phyloP scores from a whole-genome alignment of 2,329 filamentous ascomycete species.

The Pseudogymnoascus sp. region DNA sequence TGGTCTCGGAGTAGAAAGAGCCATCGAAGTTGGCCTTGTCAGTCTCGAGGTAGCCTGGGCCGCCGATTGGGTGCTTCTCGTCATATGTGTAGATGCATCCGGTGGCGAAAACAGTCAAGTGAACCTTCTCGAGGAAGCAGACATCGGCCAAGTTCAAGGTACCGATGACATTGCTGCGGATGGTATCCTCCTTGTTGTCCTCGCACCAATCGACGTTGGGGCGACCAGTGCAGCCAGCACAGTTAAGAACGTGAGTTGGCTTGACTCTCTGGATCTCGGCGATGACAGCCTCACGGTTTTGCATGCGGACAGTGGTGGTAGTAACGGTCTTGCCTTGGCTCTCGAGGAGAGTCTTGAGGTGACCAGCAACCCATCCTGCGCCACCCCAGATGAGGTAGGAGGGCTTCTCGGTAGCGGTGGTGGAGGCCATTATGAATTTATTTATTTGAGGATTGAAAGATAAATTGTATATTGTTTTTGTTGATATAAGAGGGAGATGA shows the following conservation, averaged over 20 bases:
- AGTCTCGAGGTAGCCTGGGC: constrained; percentile 51
- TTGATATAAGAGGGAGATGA: neutral
- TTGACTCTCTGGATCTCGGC: constrained; percentile 48
- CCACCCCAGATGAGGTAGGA: constrained; percentile 58
- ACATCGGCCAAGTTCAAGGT: constrained; percentile 54
- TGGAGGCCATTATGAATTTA: constrained; percentile 1
- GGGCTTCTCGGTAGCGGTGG: constrained; percentile 24
- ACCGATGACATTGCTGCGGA: constrained; percentile 59
- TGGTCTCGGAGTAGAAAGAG: constrained; percentile 61
- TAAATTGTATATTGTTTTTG: neutral
- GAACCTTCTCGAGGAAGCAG: constrained; percentile 50
- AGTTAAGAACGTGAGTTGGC: constrained; percentile 60
- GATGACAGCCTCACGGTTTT: constrained; percentile 49
- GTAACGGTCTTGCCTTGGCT: constrained; percentile 52
- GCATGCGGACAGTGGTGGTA: constrained; percentile 56
- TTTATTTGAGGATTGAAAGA: neutral
- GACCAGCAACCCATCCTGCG: constrained; percentile 54
- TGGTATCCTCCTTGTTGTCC: constrained; percentile 58
- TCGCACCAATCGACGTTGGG: constrained; percentile 67
- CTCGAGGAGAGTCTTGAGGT: constrained; percentile 50
- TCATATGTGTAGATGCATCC: constrained; percentile 62
- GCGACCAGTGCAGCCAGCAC: constrained; percentile 56
- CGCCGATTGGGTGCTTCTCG: constrained; percentile 49
- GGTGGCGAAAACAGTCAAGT: constrained; percentile 58
- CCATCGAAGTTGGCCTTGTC: constrained; percentile 57